Base-by-base conservation (phyloP, 2,329 filamentous ascomycete species). In the Diplocarpon mali region DNA sequence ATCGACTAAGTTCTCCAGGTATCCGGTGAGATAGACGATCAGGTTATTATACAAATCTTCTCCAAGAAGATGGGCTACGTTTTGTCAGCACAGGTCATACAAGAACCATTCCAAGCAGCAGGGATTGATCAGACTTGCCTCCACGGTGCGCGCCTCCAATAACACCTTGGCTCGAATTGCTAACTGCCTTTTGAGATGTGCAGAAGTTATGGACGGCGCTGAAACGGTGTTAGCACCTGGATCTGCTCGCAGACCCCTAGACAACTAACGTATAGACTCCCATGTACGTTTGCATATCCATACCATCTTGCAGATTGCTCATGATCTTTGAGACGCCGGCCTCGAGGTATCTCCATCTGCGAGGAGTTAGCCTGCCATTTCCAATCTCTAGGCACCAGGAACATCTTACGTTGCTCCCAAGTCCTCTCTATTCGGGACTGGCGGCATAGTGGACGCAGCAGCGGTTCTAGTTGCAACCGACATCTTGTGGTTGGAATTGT, bases 191-290 rank as follows among this genome's bases (percentile, higher is more conserved):
- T 65, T 96, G 92, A 17, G 92, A 95, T 45, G 92, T 98, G 65
- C 92, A 98, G 66, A 98, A 98, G 69, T 98, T 95, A 69, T 98
- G 92, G 40, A 98, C 92, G 49, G 89, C 88, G 42, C 75, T 89
- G 63, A 44, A 40, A 40, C 40, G 37, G 37, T 15, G 59, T 76
- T 54, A 76, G 67, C 44, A 35, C 3, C 42, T 30, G 5, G 28
- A 35, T 30, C 17, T 28, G 14, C 13, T 15, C 2, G 17, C 14
- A 41, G 14, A 31, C 15, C 8, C 15, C 41, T 34, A 7, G 27
- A 38, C 29, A 42, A 64, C 67, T 55, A 62, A 87, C 83, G 90
- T 95, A 68, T 96, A 96, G 49, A 95, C 80, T 45, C 85, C 87
- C 90, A 96, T 95, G 67, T 96, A 96, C 57, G 86, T 90, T 57